A percentile compares a stretch with the other conserved stretches of the same genome.
Conservation (phyloP, 2,329 filamentous ascomycete species). For the Colletotrichum sp. region DNA sequence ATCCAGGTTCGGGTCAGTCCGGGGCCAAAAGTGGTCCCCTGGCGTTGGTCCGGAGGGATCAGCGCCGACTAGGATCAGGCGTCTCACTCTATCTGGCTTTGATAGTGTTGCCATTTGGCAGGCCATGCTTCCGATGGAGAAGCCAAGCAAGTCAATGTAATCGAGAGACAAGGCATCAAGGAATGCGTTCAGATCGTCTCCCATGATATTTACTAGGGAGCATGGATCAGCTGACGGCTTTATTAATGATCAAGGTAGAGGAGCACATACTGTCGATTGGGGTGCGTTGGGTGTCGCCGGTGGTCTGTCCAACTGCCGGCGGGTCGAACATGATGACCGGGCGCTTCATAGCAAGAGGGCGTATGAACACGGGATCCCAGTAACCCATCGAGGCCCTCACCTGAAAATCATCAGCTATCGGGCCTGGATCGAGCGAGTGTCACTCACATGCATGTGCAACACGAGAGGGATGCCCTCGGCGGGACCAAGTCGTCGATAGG, state of each 20-base stretch:
- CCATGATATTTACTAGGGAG: background rate
- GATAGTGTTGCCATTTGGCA: slow-evolving; percentile 1
- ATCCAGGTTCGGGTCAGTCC: background rate
- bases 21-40: slow-evolving; percentile 5
- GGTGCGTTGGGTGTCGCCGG: background rate
- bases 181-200: slow-evolving; percentile 6
- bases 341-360: background rate
- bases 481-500: background rate
- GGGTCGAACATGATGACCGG: slow-evolving; percentile 16
- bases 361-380: slow-evolving; percentile 10
- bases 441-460: slow-evolving; percentile 8
- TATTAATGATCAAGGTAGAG: background rate
- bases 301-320: background rate
- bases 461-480: slow-evolving; percentile 4
- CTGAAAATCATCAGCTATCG: background rate
- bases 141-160: slow-evolving; percentile 1
- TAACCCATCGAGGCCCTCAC: slow-evolving; percentile 9
- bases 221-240: background rate
- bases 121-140: slow-evolving; percentile 5
- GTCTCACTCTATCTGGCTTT: background rate
- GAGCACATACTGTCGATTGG: background rate
- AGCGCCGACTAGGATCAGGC: background rate
- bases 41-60: background rate
- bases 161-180: background rate
- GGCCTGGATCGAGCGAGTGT: background rate